Evolutionary conservation across 768 basidiomycete genomes (phyloP).

Genomic region (Pulveroboletus sp.): DNA sequence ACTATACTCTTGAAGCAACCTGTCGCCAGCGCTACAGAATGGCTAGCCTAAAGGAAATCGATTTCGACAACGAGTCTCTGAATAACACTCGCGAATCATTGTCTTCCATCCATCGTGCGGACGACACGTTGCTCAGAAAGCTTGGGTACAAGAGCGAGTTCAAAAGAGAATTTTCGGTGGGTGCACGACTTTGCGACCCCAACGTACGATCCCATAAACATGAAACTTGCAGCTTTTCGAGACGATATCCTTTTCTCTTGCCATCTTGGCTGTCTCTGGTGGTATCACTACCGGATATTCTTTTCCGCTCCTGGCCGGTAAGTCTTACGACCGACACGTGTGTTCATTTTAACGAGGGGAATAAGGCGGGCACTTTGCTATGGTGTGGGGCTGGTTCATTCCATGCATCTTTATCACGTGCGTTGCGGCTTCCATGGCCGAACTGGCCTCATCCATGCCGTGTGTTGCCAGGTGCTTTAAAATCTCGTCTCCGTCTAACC

Average conservation of each 20-base stretch:
- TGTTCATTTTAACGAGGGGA: neutral
- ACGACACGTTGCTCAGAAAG: conserved; percentile 17
- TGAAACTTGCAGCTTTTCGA: conserved; percentile 13
- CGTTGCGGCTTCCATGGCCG: conserved; percentile 20
- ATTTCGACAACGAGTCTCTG: neutral
- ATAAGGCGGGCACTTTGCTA: conserved; percentile 22
- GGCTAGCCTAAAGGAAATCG: neutral
- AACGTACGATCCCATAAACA: neutral
- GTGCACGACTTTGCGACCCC: neutral
- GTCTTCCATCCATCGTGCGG: conserved; percentile 13
- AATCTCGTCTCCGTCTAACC: neutral
- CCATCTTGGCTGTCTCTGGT: conserved; percentile 23
- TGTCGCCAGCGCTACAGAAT: conserved; percentile 3
- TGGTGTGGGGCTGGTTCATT: conserved; percentile 25
- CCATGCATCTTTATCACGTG: conserved; percentile 18
- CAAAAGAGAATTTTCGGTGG: conserved; percentile 23
- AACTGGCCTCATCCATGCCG: conserved; percentile 22
- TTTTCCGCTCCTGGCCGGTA: conserved; percentile 16
- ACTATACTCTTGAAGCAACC: neutral
- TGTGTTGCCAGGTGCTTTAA: conserved; percentile 5
- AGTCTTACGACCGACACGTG: neutral
- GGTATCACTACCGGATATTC: conserved; percentile 20
- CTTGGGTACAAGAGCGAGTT: conserved; percentile 29
- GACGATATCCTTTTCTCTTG: conserved; percentile 24
- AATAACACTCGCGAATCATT: conserved; percentile 3